A percentile compares a stretch with the other conserved stretches of the same genome.
Evolutionary conservation across 2,329 filamentous ascomycete species (phyloP).

Genomic region (Cercospora beticola): DNA sequence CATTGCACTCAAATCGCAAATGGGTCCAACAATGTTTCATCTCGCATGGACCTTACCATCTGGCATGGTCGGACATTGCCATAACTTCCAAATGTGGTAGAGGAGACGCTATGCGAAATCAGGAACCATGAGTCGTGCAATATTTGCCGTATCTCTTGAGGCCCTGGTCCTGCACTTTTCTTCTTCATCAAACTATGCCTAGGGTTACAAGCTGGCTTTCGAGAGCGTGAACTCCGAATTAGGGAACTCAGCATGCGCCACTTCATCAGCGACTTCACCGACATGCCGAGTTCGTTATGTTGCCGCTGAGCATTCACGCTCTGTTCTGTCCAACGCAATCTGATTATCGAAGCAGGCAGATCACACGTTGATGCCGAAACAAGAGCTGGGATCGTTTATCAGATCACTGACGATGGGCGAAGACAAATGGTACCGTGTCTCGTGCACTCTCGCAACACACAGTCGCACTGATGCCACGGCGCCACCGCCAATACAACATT

Average conservation of each 20-base stretch:
- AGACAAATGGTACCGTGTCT: too few relatives aligned
- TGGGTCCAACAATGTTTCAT: background rate
- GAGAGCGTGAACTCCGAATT: background rate
- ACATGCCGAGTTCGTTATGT: background rate
- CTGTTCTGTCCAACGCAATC: background rate
- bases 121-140: background rate
- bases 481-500: background rate
- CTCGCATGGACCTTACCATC: background rate
- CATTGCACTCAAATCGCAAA: background rate
- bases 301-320: background rate
- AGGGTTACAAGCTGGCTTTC: background rate
- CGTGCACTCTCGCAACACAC: too few relatives aligned
- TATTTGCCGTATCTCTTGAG: background rate
- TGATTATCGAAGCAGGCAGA: background rate
- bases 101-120: background rate
- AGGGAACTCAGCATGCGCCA: background rate
- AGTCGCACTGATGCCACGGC: background rate
- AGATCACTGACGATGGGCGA: too few relatives aligned
- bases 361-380: too few relatives aligned
- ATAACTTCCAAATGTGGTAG: background rate
- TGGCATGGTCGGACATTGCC: background rate
- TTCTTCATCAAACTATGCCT: conserved; percentile 5
- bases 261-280: background rate
- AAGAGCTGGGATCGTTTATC: too few relatives aligned
- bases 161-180: background rate